Conservation (phyloP, 179 eudicot genomes). For the Nepenthes alata region DNA sequence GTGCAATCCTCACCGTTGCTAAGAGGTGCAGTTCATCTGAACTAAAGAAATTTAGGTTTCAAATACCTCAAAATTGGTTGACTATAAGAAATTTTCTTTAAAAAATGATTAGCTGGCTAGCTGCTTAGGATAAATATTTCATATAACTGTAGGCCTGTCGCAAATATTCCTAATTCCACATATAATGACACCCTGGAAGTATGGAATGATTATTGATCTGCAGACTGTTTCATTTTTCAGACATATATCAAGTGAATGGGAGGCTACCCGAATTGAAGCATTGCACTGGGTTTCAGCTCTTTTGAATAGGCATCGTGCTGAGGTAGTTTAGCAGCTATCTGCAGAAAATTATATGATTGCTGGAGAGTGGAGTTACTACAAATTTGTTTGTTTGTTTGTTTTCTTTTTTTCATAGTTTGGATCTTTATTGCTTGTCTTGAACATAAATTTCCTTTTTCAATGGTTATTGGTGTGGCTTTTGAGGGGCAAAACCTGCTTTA, state of each 20-base stretch:
- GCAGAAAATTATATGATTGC: background rate
- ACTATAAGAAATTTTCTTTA: background rate
- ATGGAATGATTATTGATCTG: background rate
- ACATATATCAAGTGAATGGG: slow-evolving; percentile 90
- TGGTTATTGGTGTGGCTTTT: background rate
- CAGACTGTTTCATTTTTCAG: slow-evolving; percentile 27
- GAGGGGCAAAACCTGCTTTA: background rate
- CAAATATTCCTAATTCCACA: background rate
- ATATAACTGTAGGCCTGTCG: background rate
- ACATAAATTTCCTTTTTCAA: too few species aligned
- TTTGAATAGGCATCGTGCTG: slow-evolving; percentile 63
- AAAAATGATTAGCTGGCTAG: background rate
- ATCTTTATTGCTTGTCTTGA: too few species aligned
- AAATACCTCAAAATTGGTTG: background rate
- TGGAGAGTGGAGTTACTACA: background rate
- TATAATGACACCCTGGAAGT: background rate
- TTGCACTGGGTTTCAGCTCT: slow-evolving; percentile 92
- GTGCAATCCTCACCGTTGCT: slow-evolving; percentile 80
- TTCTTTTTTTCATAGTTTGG: background rate
- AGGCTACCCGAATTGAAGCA: slow-evolving; percentile 95
- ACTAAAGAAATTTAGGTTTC: slow-evolving; percentile 6
- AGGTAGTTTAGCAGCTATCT: slow-evolving; percentile 36
- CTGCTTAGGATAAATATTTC: background rate
- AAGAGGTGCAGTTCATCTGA: slow-evolving; percentile 45
- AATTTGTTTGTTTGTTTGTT: background rate